These are phyloP conservation scores for Globisporangium orthogonon DNA, from an alignment of 352 stramenopile species.

Conservation along the genomic window DNA sequence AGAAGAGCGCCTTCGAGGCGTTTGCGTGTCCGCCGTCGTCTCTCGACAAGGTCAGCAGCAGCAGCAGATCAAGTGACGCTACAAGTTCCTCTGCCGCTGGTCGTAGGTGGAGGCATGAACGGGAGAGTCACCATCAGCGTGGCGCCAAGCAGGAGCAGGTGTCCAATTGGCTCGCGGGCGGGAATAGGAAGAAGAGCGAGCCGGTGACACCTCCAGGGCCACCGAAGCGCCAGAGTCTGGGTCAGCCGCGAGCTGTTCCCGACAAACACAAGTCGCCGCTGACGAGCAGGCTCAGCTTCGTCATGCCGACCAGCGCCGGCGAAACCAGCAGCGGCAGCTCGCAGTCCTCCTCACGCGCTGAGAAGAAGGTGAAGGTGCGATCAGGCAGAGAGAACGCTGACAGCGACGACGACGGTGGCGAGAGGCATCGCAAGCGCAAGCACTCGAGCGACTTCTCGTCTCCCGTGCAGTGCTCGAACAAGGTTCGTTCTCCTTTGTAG, in stretches of 20 bases:
- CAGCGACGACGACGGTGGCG: neutral
- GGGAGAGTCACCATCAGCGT: conserved; percentile 7
- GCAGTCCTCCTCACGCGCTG: neutral
- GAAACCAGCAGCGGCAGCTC: neutral
- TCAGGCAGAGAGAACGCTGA: neutral
- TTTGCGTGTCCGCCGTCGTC: neutral
- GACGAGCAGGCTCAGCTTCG: neutral
- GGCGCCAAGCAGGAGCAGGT: conserved; percentile 7
- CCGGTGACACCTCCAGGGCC: neutral
- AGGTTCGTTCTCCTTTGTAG: neutral
- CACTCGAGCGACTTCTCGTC: conserved; percentile 9
- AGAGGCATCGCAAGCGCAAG: conserved; percentile 7
- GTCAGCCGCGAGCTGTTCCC: neutral
- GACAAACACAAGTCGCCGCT: conserved; percentile 1
- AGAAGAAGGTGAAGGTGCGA: neutral
- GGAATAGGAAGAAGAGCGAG: neutral
- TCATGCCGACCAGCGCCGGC: neutral
- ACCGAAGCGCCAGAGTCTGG: neutral
- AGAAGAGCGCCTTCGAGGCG: conserved; percentile 12
- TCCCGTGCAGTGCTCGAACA: neutral
- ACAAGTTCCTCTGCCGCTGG: neutral
- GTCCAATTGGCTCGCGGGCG: neutral
- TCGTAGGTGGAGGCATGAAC: conserved; percentile 17
- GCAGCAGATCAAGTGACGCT: neutral
- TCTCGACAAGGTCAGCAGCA: neutral